Evolutionary conservation across 257 asterid genomes (phyloP), one percentile per base, ranked within the genome.

Genomic region (Gynochthodes officinalis): DNA sequence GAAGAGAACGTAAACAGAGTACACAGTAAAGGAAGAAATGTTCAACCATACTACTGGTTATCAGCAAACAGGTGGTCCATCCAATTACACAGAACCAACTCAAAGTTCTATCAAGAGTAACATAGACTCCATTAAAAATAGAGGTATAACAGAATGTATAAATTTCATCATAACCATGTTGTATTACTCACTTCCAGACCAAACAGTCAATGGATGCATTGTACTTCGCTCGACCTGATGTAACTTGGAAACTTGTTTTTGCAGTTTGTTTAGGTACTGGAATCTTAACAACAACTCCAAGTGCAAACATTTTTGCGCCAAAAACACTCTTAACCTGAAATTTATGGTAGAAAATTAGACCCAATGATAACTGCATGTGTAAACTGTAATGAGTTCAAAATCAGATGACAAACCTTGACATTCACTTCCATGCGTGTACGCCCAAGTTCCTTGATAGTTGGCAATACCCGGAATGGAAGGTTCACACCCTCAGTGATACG

Each of bases 191-290:
- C 99, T 95, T 95, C 99, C 99, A 95, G 57, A 95, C 97, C 87
- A 95, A 87, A 80, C 96, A 90, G 84, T 95, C 99, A 75, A 83
- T 87, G 54, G 99, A 86, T 32, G 99, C 96, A 81, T 94, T 89
- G 84, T 95, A 95, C 79, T 95, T 95, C 69, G 99, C 99, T 71
- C 88, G 81, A 75, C 98, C 99, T 10, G 99, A 90, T 76, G 99
- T 92, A 85, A 95, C 99, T 89, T 95, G 98, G 82, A 95, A 95
- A 84, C 88, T 89, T 79, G 99, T 86, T 82, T 95, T 95, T 73
- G 99, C 99, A 35, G 99, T 95, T 83, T 95, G 99, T 77, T 92
- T 95, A 77, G 99, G 99, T 46, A 95, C 99, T n/a, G 99, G 99
- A 80, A 95, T 86, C 88, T 95, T 92, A 68, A 95, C 75, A 30